phyloP scores from a whole-genome alignment of 805 yeast species.

The Ogataea pilisensis region DNA sequence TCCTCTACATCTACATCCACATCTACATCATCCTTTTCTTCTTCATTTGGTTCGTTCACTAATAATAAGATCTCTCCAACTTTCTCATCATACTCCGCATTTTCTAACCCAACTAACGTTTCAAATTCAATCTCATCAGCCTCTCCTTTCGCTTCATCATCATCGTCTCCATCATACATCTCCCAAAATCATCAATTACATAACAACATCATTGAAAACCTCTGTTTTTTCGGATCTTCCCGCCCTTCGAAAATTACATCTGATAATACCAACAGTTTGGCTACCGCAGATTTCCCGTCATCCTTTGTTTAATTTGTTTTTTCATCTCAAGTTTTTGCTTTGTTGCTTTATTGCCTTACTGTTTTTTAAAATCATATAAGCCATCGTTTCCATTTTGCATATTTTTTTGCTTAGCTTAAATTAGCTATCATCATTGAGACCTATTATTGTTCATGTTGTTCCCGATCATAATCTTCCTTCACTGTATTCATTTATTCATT shows the following conservation, averaged over 20 bases:
- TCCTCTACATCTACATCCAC: slow-evolving; percentile 4
- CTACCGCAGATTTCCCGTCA: not conserved
- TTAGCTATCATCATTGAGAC: too few species aligned
- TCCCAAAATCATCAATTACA: slow-evolving; percentile 16
- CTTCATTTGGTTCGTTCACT: slow-evolving; percentile 2
- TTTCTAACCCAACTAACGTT: not conserved
- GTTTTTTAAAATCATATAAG: too few species aligned
- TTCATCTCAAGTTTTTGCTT: too few species aligned
- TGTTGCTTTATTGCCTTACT: too few species aligned
- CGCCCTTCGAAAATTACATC: not conserved
- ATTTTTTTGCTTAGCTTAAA: too few species aligned
- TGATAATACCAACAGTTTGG: not conserved
- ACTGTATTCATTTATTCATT: too few species aligned
- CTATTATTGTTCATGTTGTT: too few species aligned
- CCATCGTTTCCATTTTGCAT: too few species aligned
- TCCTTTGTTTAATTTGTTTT: too few species aligned
- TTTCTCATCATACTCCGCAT: not conserved
- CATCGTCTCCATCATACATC: not conserved
- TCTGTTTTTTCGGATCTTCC: slow-evolving; percentile 28
- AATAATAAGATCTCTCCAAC: not conserved
- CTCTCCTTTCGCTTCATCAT: not conserved
- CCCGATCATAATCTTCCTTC: too few species aligned
- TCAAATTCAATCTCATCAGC: not conserved
- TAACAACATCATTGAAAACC: slow-evolving; percentile 25
- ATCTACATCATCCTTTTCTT: slow-evolving; percentile 11